Evolutionary conservation across 2,329 filamentous ascomycete genomes (phyloP).

Genomic region (Chaetoscypha palmicola): DNA sequence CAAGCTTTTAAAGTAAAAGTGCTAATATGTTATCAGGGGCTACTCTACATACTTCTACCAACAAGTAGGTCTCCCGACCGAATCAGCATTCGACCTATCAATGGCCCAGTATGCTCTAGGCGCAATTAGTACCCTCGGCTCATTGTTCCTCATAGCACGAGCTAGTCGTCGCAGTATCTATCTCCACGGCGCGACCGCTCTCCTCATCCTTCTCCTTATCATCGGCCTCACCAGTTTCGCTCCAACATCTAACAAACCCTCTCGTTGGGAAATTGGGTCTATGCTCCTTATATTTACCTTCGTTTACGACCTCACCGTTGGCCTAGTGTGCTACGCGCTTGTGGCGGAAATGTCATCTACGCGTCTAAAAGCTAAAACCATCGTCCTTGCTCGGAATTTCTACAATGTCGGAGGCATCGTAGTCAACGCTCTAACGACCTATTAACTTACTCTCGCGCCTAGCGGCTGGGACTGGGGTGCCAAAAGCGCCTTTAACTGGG

Average conservation of each 20-base stretch:
- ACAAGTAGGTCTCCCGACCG: constrained; percentile 40
- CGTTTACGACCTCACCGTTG: constrained; percentile 38
- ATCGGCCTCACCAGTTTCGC: constrained; percentile 41
- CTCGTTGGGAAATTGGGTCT: constrained; percentile 39
- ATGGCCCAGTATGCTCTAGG: constrained; percentile 37
- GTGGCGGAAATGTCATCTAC: constrained; percentile 38
- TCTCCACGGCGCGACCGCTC: constrained; percentile 40
- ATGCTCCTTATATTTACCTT: constrained; percentile 37
- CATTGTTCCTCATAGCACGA: constrained; percentile 41
- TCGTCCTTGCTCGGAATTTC: constrained; percentile 49
- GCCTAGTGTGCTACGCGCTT: constrained; percentile 38
- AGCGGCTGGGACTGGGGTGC: constrained; percentile 34
- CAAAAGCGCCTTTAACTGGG: constrained; percentile 37
- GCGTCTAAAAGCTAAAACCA: constrained; percentile 75
- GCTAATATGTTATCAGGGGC: constrained; percentile 28
- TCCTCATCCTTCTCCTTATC: constrained; percentile 37
- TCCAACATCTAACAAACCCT: constrained; percentile 33
- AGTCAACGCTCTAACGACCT: constrained; percentile 55
- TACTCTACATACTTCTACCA: constrained; percentile 56
- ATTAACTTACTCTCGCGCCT: constrained; percentile 47
- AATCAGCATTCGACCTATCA: constrained; percentile 46
- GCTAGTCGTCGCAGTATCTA: constrained; percentile 45
- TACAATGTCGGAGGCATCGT: constrained; percentile 34
- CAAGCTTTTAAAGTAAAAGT: no score
- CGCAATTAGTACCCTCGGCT: constrained; percentile 42